Evolutionary conservation across 2,329 filamentous ascomycete genomes (phyloP).

Genomic region (Botryotinia narcissicola): DNA sequence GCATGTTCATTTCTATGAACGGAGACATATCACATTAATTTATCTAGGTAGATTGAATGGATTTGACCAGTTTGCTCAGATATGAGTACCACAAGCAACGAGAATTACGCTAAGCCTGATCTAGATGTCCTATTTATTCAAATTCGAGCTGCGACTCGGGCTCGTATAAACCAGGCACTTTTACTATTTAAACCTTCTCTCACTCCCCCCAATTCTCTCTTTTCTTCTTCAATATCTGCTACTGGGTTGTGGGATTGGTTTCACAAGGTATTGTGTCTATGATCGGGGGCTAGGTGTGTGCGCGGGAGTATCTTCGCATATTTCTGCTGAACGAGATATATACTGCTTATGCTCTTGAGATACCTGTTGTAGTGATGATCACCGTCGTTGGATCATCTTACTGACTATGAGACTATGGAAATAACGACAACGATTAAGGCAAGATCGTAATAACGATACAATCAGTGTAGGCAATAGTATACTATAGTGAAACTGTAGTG

Average conservation of each 20-base stretch:
- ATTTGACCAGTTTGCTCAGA: no score
- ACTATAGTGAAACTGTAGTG: no score
- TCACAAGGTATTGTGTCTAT: background rate
- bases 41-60: background rate
- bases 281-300: rapidly evolving
- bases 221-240: background rate
- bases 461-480: background rate
- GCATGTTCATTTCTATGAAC: background rate
- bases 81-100: background rate
- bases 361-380: background rate
- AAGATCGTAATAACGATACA: background rate
- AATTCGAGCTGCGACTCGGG: background rate
- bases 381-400: rapidly evolving
- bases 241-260: rapidly evolving
- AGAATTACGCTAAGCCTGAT: background rate
- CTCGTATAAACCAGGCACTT: background rate
- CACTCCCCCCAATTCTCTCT: background rate
- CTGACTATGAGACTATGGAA: no score
- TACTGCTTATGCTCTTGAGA: background rate
- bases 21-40: background rate
- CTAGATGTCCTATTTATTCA: background rate
- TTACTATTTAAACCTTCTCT: background rate
- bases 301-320: background rate
- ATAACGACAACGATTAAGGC: no score
- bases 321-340: background rate